Evolutionary conservation across 2,329 filamentous ascomycete genomes (phyloP).

Genomic region (Xylaria sp.): DNA sequence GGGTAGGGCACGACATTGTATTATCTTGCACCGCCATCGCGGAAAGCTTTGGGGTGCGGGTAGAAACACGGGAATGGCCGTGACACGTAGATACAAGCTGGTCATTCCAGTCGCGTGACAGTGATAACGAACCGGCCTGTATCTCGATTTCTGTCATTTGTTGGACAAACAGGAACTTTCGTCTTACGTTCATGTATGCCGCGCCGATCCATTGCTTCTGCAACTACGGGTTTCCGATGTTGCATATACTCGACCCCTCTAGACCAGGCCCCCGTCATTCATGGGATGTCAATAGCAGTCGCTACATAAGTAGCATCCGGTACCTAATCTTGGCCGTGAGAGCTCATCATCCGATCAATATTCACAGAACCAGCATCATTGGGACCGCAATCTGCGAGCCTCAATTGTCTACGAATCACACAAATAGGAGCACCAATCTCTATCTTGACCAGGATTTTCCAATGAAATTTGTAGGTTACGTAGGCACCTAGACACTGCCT

Average conservation of each 20-base stretch:
- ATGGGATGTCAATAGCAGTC: too few relatives aligned
- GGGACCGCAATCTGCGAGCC: too few relatives aligned
- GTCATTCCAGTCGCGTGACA: slow-evolving; percentile 1
- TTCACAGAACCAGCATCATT: too few relatives aligned
- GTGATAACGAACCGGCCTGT: slow-evolving; percentile 9
- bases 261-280: too few relatives aligned
- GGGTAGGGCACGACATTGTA: too few relatives aligned
- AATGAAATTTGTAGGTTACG: background rate
- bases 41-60: background rate
- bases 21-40: background rate
- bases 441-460: too few relatives aligned
- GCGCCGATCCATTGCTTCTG: slow-evolving; percentile 20
- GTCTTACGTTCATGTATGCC: slow-evolving; percentile 4
- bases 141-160: slow-evolving; percentile 29
- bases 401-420: too few relatives aligned
- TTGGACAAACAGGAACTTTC: slow-evolving; percentile 13
- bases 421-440: too few relatives aligned
- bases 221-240: too few relatives aligned
- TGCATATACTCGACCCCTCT: background rate
- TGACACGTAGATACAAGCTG: background rate
- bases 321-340: background rate
- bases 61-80: background rate
- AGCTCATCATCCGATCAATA: background rate
- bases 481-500: background rate
- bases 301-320: too few relatives aligned